phyloP scores from a whole-genome alignment of 1,284 basidiomycete species.

The Stereum hirsutum region DNA sequence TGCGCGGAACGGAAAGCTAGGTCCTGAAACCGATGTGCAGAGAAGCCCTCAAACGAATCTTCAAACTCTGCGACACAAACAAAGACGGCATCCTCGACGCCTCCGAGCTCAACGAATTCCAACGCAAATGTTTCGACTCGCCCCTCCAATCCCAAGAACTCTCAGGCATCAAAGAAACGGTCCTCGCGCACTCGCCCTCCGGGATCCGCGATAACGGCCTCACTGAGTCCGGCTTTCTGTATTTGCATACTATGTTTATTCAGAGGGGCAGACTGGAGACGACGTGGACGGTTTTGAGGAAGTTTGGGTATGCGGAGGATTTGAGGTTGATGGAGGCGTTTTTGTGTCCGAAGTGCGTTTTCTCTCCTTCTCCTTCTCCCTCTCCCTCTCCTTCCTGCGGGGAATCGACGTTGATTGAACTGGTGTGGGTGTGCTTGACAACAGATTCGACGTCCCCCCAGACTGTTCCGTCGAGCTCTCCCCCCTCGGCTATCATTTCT shows the following conservation, averaged over 20 bases:
- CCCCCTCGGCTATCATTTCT: conserved; percentile 91
- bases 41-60: conserved; percentile 86
- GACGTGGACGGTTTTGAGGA: conserved; percentile 93
- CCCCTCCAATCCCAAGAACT: conserved; percentile 90
- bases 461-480: conserved; percentile 95
- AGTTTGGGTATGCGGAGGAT: conserved; percentile 95
- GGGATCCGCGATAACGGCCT: conserved; percentile 71
- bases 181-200: conserved; percentile 63
- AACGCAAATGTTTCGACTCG: conserved; percentile 94
- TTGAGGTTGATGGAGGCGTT: conserved; percentile 84
- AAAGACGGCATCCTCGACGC: conserved; percentile 92
- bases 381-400: conserved; percentile 8
- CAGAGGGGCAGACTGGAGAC: conserved; percentile 95
- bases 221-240: conserved; percentile 91
- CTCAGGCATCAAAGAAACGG: conserved; percentile 85
- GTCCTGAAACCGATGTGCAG: conserved; percentile 91
- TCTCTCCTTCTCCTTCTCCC: neutral
- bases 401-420: conserved; percentile 10
- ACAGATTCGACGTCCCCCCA: conserved; percentile 83
- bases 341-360: conserved; percentile 69
- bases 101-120: conserved; percentile 93
- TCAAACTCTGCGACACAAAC: conserved; percentile 91
- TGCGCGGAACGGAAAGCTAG: too few species aligned
- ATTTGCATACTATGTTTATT: conserved; percentile 95
- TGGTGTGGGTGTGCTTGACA: conserved; percentile 6